Conservation (phyloP, 2,329 filamentous ascomycete genomes). For the Neocucurbitaria cava region DNA sequence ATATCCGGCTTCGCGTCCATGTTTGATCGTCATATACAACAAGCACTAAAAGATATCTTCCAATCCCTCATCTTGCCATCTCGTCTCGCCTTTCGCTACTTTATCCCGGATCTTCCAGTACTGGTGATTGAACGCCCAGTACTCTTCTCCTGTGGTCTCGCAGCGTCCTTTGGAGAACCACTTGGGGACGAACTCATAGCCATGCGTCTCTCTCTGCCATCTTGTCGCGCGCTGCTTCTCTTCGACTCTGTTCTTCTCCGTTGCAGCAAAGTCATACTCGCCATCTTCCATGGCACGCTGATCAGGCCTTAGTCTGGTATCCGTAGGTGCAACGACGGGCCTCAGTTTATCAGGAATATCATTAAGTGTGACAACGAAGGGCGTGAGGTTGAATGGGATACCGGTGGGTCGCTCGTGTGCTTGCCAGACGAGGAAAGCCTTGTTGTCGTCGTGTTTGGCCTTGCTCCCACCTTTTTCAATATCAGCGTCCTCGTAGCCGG, state of each 20-base stretch:
- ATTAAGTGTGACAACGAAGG: constrained; percentile 94
- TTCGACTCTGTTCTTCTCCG: constrained; percentile 93
- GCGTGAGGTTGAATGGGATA: constrained; percentile 96
- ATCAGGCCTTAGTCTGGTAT: constrained; percentile 90
- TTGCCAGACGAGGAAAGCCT: constrained; percentile 93
- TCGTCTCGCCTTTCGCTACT: constrained; percentile 66
- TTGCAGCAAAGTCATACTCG: constrained; percentile 91
- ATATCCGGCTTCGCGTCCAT: not conserved
- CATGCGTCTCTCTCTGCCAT: constrained; percentile 73
- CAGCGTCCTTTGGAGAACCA: constrained; percentile 83
- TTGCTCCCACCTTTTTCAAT: constrained; percentile 53
- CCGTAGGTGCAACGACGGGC: constrained; percentile 84
- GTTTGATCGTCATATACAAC: not conserved
- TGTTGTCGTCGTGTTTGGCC: constrained; percentile 66
- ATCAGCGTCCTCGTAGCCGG: constrained; percentile 82
- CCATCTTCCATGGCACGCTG: constrained; percentile 98
- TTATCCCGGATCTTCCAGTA: constrained; percentile 82
- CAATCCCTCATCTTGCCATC: constrained; percentile 68
- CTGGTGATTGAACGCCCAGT: constrained; percentile 86
- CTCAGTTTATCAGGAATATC: constrained; percentile 83
- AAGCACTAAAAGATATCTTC: constrained; percentile 74
- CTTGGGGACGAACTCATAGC: constrained; percentile 81
- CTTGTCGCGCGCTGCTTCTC: constrained; percentile 85
- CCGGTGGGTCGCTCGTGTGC: constrained; percentile 79
- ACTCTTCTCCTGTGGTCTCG: constrained; percentile 83